phyloP scores from a whole-genome alignment of 2,329 filamentous ascomycete genomes.

The Hypoxylon sp. region DNA sequence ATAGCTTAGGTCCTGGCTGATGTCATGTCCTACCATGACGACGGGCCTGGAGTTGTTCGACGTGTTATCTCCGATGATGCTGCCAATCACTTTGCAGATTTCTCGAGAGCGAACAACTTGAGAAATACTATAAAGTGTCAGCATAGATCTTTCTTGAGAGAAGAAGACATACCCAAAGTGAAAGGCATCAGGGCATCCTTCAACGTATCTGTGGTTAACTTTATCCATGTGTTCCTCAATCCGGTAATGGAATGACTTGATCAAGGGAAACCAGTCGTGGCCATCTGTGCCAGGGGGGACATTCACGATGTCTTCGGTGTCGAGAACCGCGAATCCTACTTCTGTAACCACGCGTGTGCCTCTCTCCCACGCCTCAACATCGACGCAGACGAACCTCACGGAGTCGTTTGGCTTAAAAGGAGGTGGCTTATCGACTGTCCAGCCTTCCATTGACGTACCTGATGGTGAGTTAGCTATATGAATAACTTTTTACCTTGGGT shows the following conservation, averaged over 20 bases:
- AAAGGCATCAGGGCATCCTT: conserved; percentile 77
- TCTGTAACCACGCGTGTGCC: conserved; percentile 77
- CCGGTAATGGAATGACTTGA: conserved; percentile 78
- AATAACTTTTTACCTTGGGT: conserved; percentile 5
- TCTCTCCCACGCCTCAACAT: conserved; percentile 82
- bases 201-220: conserved; percentile 73
- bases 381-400: conserved; percentile 79
- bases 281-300: conserved; percentile 69
- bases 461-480: too few species aligned
- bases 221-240: conserved; percentile 73
- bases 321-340: conserved; percentile 82
- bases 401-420: conserved; percentile 59
- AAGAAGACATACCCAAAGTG: conserved; percentile 72
- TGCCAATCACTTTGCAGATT: conserved; percentile 48
- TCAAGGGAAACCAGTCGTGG: conserved; percentile 70
- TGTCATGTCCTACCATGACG: conserved; percentile 82
- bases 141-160: conserved; percentile 1
- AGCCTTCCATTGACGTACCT: conserved; percentile 48
- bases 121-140: conserved; percentile 49
- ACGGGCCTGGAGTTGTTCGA: conserved; percentile 54
- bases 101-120: conserved; percentile 51
- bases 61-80: conserved; percentile 47
- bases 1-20: conserved; percentile 72
- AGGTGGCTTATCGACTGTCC: conserved; percentile 50
- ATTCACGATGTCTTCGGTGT: conserved; percentile 66